These are phyloP conservation scores for Annulohypoxylon truncatum DNA, from an alignment of 2,329 filamentous ascomycete genomes.

Conservation along the genomic window DNA sequence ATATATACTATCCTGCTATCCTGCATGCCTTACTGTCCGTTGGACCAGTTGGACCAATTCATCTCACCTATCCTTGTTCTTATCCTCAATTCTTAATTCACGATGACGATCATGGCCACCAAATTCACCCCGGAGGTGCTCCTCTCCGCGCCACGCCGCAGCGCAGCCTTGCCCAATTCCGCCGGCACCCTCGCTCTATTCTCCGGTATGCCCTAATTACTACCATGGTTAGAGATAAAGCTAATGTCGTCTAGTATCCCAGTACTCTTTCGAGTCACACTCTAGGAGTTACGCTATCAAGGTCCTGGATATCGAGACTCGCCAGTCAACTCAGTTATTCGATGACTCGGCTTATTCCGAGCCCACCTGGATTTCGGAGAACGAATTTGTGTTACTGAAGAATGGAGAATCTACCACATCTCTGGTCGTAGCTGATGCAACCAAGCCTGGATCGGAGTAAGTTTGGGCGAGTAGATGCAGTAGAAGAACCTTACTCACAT, in stretches of 20 bases:
- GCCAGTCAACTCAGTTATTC: constrained; percentile 73
- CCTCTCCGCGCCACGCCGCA: constrained; percentile 79
- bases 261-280: constrained; percentile 84
- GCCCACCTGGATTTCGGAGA: constrained; percentile 79
- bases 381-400: constrained; percentile 68
- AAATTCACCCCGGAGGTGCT: constrained; percentile 83
- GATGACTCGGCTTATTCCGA: constrained; percentile 74
- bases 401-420: constrained; percentile 59
- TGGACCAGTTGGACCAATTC: not conserved
- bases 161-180: constrained; percentile 75
- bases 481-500: constrained; percentile 19
- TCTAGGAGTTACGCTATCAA: constrained; percentile 75
- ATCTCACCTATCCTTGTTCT: not conserved
- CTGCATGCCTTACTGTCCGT: not conserved
- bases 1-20: too few relatives aligned
- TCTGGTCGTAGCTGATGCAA: constrained; percentile 57
- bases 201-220: constrained; percentile 57
- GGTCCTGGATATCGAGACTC: constrained; percentile 75
- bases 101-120: constrained; percentile 76
- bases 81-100: constrained; percentile 35
- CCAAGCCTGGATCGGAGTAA: constrained; percentile 54
- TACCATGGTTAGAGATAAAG: constrained; percentile 42
- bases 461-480: constrained; percentile 32
- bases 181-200: constrained; percentile 74
- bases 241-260: constrained; percentile 64